Base-by-base conservation (phyloP, 306 rosid species). In the Mimosa bimucronata region DNA sequence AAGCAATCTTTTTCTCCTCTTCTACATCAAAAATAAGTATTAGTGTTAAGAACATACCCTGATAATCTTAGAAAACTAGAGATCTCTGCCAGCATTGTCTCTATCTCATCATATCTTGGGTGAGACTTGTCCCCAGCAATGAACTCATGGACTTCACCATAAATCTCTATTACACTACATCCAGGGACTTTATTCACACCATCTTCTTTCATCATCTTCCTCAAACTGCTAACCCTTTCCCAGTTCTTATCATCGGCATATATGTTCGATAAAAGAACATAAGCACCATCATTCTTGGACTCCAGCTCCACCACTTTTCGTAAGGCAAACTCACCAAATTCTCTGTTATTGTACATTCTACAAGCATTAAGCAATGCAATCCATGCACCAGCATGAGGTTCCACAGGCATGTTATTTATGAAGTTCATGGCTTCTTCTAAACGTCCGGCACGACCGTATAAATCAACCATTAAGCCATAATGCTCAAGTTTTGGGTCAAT, bases 391-490 rank as follows among this genome's bases (percentile, higher is more conserved):
- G 83, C 77, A 64, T 88, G 90, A 34, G 89, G 94, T 65, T 81
- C 79, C 78, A 88, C 38, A 2, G 89, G 92, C 89, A 90, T 90
- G 77, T 41, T 55, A 4, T 88, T 75, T 45, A 90, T 83, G 81
- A 86, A 70, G 58, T 78, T 78, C 52, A 88, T 21, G 26, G 94
- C 94, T 74, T 90, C 92, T 8, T 67, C 82, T 31, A 88, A 68
- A 25, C 50, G 84, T 70, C 92, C 92, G 0, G 89, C 84, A 25
- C 89, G 77, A 58, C 89, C 86, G 34, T 84, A 84, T 66, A 90
- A 81, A 81, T 90, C 94, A 31, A 90, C 89, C 87, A 88, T 73
- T 62, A 91, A 90, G 1, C 94, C 91, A 25, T 85, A 86, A 53
- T 90, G 92, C 85, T 90, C 88, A 2, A 81, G 85, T 62, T 74